Evolutionary conservation across 169 alveolate genomes (phyloP).

Genomic region (Plasmodium ovale): DNA sequence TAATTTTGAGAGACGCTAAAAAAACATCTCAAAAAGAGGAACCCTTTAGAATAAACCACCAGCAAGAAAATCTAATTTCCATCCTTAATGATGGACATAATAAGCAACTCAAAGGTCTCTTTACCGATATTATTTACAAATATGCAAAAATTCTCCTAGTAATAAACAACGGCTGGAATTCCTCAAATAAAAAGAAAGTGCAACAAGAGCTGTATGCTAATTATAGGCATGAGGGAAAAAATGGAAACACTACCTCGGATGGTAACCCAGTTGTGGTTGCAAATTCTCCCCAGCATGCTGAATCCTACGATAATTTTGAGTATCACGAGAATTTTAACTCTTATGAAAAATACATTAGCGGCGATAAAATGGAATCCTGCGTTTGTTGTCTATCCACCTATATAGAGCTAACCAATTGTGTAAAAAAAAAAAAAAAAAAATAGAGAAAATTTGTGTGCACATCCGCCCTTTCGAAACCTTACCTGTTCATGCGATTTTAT

Average conservation of each 20-base stretch:
- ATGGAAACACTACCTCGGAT: neutral
- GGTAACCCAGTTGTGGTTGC: neutral
- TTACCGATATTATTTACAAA: conserved; percentile 26
- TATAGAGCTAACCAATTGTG: conserved; percentile 56
- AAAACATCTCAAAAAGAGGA: neutral
- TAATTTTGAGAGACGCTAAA: neutral
- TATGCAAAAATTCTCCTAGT: conserved; percentile 29
- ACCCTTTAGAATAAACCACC: neutral
- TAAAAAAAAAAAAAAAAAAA: conserved; percentile 18
- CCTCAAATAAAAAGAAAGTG: neutral
- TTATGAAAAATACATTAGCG: conserved; percentile 32
- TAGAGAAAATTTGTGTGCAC: neutral
- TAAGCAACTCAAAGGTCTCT: conserved; percentile 33
- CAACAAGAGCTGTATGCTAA: conserved; percentile 1
- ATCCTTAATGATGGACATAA: conserved; percentile 25
- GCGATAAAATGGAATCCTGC: conserved; percentile 17
- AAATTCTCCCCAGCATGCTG: neutral
- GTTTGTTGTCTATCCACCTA: conserved; percentile 36
- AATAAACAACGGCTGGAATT: conserved; percentile 5
- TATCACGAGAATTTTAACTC: conserved; percentile 34
- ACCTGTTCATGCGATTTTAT: too few species aligned
- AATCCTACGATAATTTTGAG: conserved; percentile 12
- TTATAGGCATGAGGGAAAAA: neutral
- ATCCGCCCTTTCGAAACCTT: too few species aligned
- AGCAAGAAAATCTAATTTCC: conserved; percentile 24